These are phyloP conservation scores for Fomitopsis palustris DNA, from an alignment of 1,284 basidiomycete species.

Conservation along the genomic window DNA sequence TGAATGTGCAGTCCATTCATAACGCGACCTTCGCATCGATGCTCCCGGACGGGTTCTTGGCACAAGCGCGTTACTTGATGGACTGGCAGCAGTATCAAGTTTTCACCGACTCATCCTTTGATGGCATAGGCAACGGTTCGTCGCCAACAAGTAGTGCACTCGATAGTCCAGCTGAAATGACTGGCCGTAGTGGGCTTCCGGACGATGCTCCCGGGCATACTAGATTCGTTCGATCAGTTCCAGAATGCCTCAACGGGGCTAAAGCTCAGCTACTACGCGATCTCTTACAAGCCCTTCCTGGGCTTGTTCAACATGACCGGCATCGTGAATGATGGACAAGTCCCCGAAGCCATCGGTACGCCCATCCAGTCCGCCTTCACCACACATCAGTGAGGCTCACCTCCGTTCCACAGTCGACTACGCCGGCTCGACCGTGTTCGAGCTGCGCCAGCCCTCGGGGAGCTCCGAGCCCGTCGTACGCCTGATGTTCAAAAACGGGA, in stretches of 20 bases:
- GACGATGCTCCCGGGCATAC: slow-evolving; percentile 43
- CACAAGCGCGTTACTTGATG: slow-evolving; percentile 41
- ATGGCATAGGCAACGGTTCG: slow-evolving; percentile 37
- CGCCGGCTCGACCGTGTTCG: slow-evolving; percentile 40
- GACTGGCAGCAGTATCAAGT: slow-evolving; percentile 50
- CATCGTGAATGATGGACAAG: slow-evolving; percentile 26
- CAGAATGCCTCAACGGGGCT: slow-evolving; percentile 40
- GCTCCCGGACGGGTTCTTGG: slow-evolving; percentile 31
- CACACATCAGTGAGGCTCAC: neutral
- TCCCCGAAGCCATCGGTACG: slow-evolving; percentile 34
- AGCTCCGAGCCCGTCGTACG: slow-evolving; percentile 38
- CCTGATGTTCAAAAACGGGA: slow-evolving; percentile 60
- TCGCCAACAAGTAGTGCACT: neutral
- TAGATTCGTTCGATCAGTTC: slow-evolving; percentile 39
- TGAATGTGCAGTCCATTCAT: slow-evolving; percentile 52
- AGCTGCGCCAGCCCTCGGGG: slow-evolving; percentile 31
- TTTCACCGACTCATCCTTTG: slow-evolving; percentile 37
- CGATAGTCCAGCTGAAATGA: neutral
- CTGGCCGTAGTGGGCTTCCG: slow-evolving; percentile 38
- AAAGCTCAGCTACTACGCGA: slow-evolving; percentile 39
- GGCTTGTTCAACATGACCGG: slow-evolving; percentile 51
- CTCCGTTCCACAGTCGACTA: slow-evolving; percentile 35
- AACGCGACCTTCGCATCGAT: slow-evolving; percentile 33
- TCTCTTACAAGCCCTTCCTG: slow-evolving; percentile 54
- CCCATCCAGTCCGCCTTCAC: neutral